These are phyloP conservation scores for Aspergillus transmontanensis DNA, from an alignment of 2,329 filamentous ascomycete genomes.

Conservation along the genomic window DNA sequence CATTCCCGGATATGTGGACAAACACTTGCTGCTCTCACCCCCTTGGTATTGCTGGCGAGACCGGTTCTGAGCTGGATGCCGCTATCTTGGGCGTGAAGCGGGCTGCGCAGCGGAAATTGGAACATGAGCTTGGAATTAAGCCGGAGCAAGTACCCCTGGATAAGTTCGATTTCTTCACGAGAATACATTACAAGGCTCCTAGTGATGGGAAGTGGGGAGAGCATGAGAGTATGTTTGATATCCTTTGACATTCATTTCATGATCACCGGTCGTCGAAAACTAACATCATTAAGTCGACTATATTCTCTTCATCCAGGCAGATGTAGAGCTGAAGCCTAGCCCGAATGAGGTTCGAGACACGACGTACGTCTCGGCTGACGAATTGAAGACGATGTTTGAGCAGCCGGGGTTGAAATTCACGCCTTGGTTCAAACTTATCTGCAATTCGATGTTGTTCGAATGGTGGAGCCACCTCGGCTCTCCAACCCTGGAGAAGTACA, in stretches of 20 bases:
- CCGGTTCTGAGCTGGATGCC: constrained; percentile 76
- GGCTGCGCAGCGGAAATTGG: constrained; percentile 88
- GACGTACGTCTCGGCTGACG: constrained; percentile 78
- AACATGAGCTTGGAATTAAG: constrained; percentile 94
- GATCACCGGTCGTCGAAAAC: not conserved
- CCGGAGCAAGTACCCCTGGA: constrained; percentile 85
- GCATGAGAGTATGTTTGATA: constrained; percentile 77
- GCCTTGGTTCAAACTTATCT: constrained; percentile 99
- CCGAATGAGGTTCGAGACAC: constrained; percentile 86
- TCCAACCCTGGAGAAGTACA: constrained; percentile 78
- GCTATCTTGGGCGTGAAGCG: constrained; percentile 85
- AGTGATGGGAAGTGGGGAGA: constrained; percentile 98
- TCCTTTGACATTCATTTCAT: constrained; percentile 3
- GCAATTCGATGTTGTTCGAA: constrained; percentile 94
- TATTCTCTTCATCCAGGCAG: constrained; percentile 95
- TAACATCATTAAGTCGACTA: constrained; percentile 74
- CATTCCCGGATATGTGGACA: constrained; percentile 99
- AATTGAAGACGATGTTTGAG: constrained; percentile 82
- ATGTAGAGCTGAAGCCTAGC: constrained; percentile 76
- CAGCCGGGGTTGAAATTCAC: constrained; percentile 84
- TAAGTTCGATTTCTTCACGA: constrained; percentile 88
- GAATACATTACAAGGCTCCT: constrained; percentile 97
- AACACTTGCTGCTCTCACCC: constrained; percentile 99
- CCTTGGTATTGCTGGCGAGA: constrained; percentile 87
- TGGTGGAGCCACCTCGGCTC: constrained; percentile 88